These are phyloP conservation scores for Fusarium protoensiforme DNA, from an alignment of 2,329 filamentous ascomycete genomes.

Conservation along the genomic window DNA sequence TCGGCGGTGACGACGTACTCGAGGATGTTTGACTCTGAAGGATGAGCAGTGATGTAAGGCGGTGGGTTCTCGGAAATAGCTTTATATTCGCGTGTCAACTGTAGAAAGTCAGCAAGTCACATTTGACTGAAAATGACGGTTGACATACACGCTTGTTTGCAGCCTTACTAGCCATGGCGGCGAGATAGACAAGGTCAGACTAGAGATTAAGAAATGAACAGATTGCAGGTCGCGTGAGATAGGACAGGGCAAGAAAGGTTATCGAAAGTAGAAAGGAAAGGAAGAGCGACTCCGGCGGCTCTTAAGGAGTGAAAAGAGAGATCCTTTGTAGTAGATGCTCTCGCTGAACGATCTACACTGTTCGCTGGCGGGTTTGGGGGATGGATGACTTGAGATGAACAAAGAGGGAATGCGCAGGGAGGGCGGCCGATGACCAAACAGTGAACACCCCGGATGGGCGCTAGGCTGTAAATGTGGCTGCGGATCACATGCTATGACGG, in stretches of 20 bases:
- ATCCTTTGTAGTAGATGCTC: not conserved
- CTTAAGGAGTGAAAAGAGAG: conserved; percentile 7
- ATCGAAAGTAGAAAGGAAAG: conserved; percentile 6
- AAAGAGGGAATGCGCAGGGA: conserved; percentile 28
- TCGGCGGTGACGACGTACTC: conserved; percentile 66
- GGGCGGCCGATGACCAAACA: conserved; percentile 7
- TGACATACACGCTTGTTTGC: conserved; percentile 75
- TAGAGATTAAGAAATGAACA: conserved; percentile 36
- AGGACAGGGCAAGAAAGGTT: not conserved
- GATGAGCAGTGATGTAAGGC: conserved; percentile 89
- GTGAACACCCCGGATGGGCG: conserved; percentile 21
- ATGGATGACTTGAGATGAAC: conserved; percentile 27
- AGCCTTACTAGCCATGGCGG: conserved; percentile 75
- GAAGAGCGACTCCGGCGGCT: not conserved
- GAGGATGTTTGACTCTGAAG: conserved; percentile 90
- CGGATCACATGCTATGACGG: conserved; percentile 36
- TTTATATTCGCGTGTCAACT: conserved; percentile 73
- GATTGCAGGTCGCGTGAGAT: conserved; percentile 40
- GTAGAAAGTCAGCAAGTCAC: conserved; percentile 36
- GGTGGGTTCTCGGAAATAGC: conserved; percentile 78
- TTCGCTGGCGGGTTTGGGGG: conserved; percentile 14
- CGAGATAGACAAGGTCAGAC: conserved; percentile 3
- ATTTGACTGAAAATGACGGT: not conserved
- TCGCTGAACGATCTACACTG: conserved; percentile 12
- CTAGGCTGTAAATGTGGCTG: conserved; percentile 24